Evolutionary conservation across 108 stramenopile genomes (phyloP).

Genomic region (Schizochytrium sp.): DNA sequence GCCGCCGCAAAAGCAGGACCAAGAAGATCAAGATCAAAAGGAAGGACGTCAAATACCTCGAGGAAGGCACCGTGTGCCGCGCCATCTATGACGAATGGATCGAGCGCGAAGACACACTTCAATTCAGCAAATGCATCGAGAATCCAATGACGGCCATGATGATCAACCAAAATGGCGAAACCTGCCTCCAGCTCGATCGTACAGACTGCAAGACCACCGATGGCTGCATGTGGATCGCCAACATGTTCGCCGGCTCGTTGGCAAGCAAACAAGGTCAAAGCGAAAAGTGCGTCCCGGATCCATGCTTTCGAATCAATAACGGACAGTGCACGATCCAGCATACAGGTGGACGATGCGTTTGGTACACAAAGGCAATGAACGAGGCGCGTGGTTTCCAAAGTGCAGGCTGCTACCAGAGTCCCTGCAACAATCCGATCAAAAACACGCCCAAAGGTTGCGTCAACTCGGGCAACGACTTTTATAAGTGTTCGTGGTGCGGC

Average conservation of each 20-base stretch:
- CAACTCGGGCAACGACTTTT: neutral
- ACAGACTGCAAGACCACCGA: neutral
- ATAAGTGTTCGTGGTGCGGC: neutral
- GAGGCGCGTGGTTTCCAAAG: neutral
- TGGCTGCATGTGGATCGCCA: conserved; percentile 11
- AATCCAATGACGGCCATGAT: neutral
- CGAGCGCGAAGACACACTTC: neutral
- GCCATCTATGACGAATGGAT: neutral
- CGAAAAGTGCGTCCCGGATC: neutral
- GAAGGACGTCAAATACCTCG: neutral
- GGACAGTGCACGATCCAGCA: conserved; percentile 11
- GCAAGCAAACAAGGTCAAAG: neutral
- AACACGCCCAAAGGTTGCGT: neutral
- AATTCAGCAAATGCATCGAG: neutral
- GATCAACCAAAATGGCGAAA: neutral
- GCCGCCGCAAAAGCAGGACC: neutral
- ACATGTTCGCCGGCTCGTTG: neutral
- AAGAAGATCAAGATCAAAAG: neutral
- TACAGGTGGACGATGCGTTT: neutral
- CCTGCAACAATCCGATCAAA: neutral
- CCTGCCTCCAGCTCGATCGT: neutral
- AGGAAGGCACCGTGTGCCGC: neutral
- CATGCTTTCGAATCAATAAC: neutral
- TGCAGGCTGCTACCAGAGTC: conserved; percentile 1
- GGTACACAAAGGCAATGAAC: neutral